Conservation (phyloP, 1,139 yeast species). For the Yamadazyma kanchanaburiensis region DNA sequence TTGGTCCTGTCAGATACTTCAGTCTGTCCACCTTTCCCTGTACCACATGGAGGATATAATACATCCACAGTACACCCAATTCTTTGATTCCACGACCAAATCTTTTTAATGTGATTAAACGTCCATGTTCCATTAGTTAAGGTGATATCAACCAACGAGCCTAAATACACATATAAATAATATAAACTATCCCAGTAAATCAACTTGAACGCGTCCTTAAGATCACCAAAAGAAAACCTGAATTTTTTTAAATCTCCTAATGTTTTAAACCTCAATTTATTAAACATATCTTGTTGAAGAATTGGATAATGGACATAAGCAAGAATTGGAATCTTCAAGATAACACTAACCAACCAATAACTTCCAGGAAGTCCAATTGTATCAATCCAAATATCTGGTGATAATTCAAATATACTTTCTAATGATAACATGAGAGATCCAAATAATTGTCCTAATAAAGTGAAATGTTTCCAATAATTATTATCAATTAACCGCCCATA, state of each 20-base stretch:
- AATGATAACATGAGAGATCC: conserved; percentile 69
- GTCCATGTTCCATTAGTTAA: conserved; percentile 95
- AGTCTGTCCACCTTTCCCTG: conserved; percentile 32
- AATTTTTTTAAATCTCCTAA: conserved; percentile 16
- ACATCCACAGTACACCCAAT: conserved; percentile 33
- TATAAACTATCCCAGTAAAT: conserved; percentile 69
- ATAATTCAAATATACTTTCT: conserved; percentile 65
- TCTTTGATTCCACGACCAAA: conserved; percentile 49
- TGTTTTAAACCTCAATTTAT: conserved; percentile 43
- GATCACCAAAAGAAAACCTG: conserved; percentile 15
- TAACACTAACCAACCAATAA: conserved; percentile 50
- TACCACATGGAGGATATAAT: conserved; percentile 86
- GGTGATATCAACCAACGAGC: conserved; percentile 62
- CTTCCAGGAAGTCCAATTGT: conserved; percentile 93
- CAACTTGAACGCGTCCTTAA: conserved; percentile 41
- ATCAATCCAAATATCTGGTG: conserved; percentile 92
- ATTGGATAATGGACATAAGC: conserved; percentile 95
- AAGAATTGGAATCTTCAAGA: conserved; percentile 68
- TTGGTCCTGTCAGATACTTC: conserved; percentile 38
- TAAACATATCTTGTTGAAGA: conserved; percentile 82
- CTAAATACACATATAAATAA: conserved; percentile 62
- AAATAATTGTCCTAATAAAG: conserved; percentile 81
- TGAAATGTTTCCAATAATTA: conserved; percentile 71
- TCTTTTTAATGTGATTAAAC: conserved; percentile 57
- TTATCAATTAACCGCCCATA: conserved; percentile 64